phyloP scores from a whole-genome alignment of 352 stramenopile species.

The Phytophthora lateralis region DNA sequence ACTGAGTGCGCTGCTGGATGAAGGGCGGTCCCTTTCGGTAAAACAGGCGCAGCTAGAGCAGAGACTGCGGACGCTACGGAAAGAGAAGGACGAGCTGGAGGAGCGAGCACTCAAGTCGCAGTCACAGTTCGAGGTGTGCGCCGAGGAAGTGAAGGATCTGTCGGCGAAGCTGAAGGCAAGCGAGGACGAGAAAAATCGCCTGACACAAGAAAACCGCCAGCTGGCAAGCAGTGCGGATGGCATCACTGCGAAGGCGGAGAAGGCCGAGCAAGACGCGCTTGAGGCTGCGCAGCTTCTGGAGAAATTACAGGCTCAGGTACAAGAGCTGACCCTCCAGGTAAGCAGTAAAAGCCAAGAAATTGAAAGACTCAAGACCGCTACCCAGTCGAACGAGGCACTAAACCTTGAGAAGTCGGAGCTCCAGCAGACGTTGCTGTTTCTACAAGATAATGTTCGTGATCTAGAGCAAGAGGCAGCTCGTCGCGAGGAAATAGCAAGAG shows the following conservation, averaged over 20 bases:
- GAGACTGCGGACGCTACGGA: constrained; percentile 65
- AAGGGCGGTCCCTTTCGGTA: constrained; percentile 76
- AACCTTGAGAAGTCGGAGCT: constrained; percentile 61
- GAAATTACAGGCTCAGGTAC: constrained; percentile 30
- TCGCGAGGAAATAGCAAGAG: constrained; percentile 64
- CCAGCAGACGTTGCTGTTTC: constrained; percentile 61
- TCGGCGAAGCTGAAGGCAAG: constrained; percentile 46
- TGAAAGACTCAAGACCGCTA: constrained; percentile 44
- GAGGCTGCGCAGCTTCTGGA: constrained; percentile 27
- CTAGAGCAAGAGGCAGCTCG: constrained; percentile 59
- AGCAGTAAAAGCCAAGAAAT: constrained; percentile 45
- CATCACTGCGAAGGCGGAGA: constrained; percentile 37
- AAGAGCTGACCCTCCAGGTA: constrained; percentile 41
- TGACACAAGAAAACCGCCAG: constrained; percentile 44
- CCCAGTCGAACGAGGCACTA: constrained; percentile 54
- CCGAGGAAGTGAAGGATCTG: constrained; percentile 54
- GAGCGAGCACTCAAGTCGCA: constrained; percentile 59
- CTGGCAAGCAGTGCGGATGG: constrained; percentile 32
- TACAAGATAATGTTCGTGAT: constrained; percentile 61
- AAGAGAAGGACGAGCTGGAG: constrained; percentile 83
- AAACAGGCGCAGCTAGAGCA: constrained; percentile 82
- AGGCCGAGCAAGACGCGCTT: constrained; percentile 31
- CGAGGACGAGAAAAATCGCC: constrained; percentile 59
- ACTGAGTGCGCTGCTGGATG: constrained; percentile 67
- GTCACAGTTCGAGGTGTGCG: constrained; percentile 54